Conservation (phyloP, 2,329 filamentous ascomycete species). For the Zarea fungicola region DNA sequence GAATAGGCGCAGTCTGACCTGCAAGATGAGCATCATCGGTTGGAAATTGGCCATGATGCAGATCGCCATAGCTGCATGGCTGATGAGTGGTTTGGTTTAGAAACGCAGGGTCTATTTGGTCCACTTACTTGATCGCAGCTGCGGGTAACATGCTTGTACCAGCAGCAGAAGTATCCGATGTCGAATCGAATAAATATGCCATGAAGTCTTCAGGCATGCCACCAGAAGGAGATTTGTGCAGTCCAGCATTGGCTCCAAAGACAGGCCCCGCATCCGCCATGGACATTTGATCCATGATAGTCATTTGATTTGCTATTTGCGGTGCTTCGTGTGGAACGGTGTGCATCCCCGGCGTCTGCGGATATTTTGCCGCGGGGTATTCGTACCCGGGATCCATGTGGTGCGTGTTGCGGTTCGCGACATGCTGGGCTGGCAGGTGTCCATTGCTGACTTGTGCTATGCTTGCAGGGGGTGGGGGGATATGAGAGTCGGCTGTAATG, state of each 20-base stretch:
- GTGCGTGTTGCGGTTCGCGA: not conserved
- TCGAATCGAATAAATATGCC: slow-evolving; percentile 70
- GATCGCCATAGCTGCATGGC: slow-evolving; percentile 45
- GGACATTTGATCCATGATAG: slow-evolving; percentile 57
- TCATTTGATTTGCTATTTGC: slow-evolving; percentile 43
- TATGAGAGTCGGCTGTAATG: not conserved
- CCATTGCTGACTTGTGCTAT: not conserved
- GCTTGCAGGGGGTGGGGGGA: not conserved
- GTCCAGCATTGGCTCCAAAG: slow-evolving; percentile 74
- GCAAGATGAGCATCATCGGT: not conserved
- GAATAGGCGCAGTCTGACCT: slow-evolving; percentile 10
- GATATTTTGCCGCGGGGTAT: not conserved
- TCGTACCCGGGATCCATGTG: not conserved
- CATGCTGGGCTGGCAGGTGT: not conserved
- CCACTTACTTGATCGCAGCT: slow-evolving; percentile 42
- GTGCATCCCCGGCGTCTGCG: not conserved
- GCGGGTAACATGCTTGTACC: slow-evolving; percentile 32
- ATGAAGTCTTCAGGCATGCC: slow-evolving; percentile 85
- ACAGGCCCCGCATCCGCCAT: slow-evolving; percentile 71
- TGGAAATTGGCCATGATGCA: slow-evolving; percentile 35
- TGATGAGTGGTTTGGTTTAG: too few relatives aligned
- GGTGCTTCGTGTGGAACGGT: not conserved
- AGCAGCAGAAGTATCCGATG: slow-evolving; percentile 35
- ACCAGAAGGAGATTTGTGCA: slow-evolving; percentile 76
- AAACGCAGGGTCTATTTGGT: not conserved